These are phyloP conservation scores for Trichocomaceae sp. DNA, from an alignment of 2,329 filamentous ascomycete genomes.

Conservation along the genomic window DNA sequence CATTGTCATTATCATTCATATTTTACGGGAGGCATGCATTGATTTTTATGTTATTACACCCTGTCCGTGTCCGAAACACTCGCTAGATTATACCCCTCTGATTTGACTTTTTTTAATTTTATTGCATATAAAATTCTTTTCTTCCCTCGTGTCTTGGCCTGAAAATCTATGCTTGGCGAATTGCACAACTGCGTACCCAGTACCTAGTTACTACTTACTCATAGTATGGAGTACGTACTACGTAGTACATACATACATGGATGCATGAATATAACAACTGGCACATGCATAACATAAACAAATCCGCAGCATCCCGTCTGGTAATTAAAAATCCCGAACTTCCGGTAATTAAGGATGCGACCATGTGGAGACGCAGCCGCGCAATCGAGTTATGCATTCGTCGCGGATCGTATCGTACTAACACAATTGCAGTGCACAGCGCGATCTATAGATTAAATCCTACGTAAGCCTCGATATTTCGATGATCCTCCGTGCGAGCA, in stretches of 20 bases:
- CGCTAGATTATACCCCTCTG: conserved; percentile 8
- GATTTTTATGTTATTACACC: neutral
- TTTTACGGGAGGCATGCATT: neutral
- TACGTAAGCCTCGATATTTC: no score
- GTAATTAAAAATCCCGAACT: neutral
- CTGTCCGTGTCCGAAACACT: conserved; percentile 8
- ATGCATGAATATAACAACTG: neutral
- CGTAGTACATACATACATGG: neutral
- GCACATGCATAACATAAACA: neutral
- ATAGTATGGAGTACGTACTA: no score
- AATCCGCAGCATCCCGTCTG: neutral
- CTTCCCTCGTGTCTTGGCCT: neutral
- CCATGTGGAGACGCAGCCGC: neutral
- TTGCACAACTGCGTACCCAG: no score
- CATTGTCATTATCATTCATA: neutral
- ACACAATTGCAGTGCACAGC: neutral
- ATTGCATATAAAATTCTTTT: neutral
- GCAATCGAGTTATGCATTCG: neutral
- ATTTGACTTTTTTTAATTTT: neutral
- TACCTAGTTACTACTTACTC: no score
- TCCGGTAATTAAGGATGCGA: conserved; percentile 7
- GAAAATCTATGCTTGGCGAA: neutral
- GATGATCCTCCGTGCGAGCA: no score
- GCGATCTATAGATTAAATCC: neutral
- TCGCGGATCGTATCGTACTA: neutral